Base-by-base conservation (phyloP, 2,329 filamentous ascomycete genomes). In the Didymella glomerata region DNA sequence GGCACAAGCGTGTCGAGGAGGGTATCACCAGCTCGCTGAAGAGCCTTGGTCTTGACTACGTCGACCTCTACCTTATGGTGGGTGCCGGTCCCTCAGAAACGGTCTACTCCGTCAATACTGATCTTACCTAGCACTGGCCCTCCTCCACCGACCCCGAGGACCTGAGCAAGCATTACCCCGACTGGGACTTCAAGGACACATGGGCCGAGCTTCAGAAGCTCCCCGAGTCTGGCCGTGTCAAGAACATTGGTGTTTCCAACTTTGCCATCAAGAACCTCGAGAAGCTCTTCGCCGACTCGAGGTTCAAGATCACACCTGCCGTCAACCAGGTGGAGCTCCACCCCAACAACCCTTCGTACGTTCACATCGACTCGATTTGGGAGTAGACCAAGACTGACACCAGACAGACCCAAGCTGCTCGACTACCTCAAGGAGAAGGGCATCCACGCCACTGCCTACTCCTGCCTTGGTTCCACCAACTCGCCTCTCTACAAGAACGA, bases 321-420 rank as follows among this genome's bases (percentile, higher is more conserved):
- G 90, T 92, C 66, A 93, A 94, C 84, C 91, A 95, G 79, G 86
- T 92, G 75, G 91, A 93, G 79, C 84, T 93, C 22, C 90, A 93
- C 80, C 90, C 90, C 34, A 90, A 90, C 81, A 89, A 90, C 82
- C 90, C 90, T 2, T 92, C 89, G n/a, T 75, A 67, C 64, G 69
- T 62, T 5, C 14, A 22, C 16, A 1, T 27, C n/a, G n/a, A n/a
- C n/a, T n/a, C n/a, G n/a, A n/a, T n/a, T n/a, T n/a, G n/a, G n/a
- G n/a, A n/a, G n/a, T n/a, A n/a, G 14, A 16, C 13, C 16, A 13
- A 44, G 32, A 30, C 61, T 73, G 42, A 70, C 60, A 49, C 28
- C 13, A 5, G 32, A 7, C 42, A 74, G 72, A 27, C 89, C 89
- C 49, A 92, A 92, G 80, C 86, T 93, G 38, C 82, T 93, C 63